Evolutionary conservation across 2,329 filamentous ascomycete genomes (phyloP).

Genomic region (Apiospora malaysiana): DNA sequence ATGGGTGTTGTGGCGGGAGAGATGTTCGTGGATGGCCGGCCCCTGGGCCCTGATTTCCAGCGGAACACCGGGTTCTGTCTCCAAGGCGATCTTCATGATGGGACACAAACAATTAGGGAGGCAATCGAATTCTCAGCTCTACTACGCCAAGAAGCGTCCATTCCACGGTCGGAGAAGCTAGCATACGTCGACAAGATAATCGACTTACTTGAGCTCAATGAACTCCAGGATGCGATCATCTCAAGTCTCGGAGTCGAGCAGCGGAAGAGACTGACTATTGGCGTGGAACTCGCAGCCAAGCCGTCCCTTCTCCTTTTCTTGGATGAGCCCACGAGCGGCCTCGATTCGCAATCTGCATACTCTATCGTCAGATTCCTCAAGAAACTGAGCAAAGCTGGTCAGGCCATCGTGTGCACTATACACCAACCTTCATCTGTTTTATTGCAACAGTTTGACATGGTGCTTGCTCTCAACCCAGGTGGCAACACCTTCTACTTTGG

Average conservation of each 20-base stretch:
- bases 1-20: slow-evolving; percentile 62
- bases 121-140: slow-evolving; percentile 70
- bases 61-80: slow-evolving; percentile 74
- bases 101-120: slow-evolving; percentile 69
- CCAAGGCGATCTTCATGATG: slow-evolving; percentile 74
- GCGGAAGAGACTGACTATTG: slow-evolving; percentile 83
- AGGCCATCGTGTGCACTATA: slow-evolving; percentile 77
- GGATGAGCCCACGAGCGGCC: slow-evolving; percentile 75
- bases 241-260: slow-evolving; percentile 81
- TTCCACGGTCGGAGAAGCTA: slow-evolving; percentile 66
- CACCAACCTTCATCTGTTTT: slow-evolving; percentile 74
- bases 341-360: slow-evolving; percentile 71
- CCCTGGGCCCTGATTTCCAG: slow-evolving; percentile 68
- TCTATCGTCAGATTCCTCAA: slow-evolving; percentile 75
- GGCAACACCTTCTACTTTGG: slow-evolving; percentile 79
- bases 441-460: slow-evolving; percentile 76
- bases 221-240: slow-evolving; percentile 69
- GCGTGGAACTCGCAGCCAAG: slow-evolving; percentile 83
- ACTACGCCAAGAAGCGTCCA: slow-evolving; percentile 64
- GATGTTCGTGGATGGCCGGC: slow-evolving; percentile 73
- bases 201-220: slow-evolving; percentile 71
- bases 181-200: slow-evolving; percentile 72
- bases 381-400: slow-evolving; percentile 66
- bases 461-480: slow-evolving; percentile 71
- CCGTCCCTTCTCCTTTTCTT: slow-evolving; percentile 75